A percentile compares a stretch with the other conserved stretches of the same genome.
Conservation (phyloP, 148 eudicot genomes). For the Beta vulgaris region DNA sequence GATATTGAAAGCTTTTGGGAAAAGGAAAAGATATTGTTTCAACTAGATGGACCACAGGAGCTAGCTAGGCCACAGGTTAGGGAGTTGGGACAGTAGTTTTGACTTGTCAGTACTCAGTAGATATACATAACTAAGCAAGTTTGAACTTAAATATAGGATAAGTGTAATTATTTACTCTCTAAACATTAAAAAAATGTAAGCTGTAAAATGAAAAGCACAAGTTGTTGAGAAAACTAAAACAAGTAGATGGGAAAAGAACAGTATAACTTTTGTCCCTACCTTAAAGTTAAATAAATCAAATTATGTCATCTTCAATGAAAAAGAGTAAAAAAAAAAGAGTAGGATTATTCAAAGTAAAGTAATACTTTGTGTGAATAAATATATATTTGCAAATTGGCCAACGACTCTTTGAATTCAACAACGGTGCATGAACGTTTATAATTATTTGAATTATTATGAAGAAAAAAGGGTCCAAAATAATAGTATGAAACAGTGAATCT, state of each 20-base stretch:
- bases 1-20: background rate
- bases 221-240: background rate
- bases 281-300: background rate
- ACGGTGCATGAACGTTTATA: background rate
- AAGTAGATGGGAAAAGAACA: background rate
- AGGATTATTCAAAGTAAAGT: background rate
- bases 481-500: background rate
- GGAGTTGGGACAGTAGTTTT: background rate
- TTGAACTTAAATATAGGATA: background rate
- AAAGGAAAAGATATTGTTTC: background rate
- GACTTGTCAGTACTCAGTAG: background rate
- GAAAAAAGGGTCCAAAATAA: background rate
- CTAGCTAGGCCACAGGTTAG: background rate
- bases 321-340: background rate
- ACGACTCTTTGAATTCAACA: slow-evolving; percentile 11
- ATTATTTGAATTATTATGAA: background rate
- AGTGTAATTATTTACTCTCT: too few species aligned
- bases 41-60: slow-evolving; percentile 11
- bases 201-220: too few species aligned
- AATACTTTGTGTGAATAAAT: background rate
- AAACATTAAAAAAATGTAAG: too few species aligned
- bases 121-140: background rate
- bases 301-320: background rate
- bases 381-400: background rate
- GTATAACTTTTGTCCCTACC: background rate